Percentiles rank a stretch among this genome's conserved stretches.
Conservation (phyloP, 1,284 basidiomycete species). For the Cystobasidium sp. region DNA sequence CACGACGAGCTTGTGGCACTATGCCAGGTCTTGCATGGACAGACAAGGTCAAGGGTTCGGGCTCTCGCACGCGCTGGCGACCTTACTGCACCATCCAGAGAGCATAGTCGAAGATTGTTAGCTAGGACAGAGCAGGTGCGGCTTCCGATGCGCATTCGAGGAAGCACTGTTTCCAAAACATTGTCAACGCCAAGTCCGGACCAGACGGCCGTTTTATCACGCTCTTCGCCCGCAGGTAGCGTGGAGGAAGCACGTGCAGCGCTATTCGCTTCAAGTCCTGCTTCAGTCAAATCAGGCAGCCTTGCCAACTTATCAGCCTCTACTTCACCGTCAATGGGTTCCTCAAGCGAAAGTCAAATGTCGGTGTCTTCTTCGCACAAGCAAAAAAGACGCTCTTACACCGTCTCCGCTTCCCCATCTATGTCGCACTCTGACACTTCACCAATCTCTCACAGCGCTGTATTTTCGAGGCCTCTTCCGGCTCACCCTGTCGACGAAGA, state of each 20-base stretch:
- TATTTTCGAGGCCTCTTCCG: not conserved
- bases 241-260: not conserved
- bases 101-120: not conserved
- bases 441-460: not conserved
- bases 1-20: not conserved
- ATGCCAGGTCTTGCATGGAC: slow-evolving; percentile 2
- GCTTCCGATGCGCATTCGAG: not conserved
- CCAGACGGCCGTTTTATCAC: not conserved
- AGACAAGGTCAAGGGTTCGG: slow-evolving; percentile 12
- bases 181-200: slow-evolving; percentile 10
- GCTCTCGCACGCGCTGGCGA: slow-evolving; percentile 10
- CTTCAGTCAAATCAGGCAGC: slow-evolving; percentile 2
- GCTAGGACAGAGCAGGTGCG: slow-evolving; percentile 18
- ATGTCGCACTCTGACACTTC: not conserved
- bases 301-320: slow-evolving; percentile 1
- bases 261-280: slow-evolving; percentile 25
- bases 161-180: slow-evolving; percentile 13
- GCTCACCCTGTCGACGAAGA: not conserved
- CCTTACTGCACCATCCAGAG: not conserved
- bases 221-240: not conserved
- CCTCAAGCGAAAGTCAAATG: slow-evolving; percentile 2
- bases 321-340: not conserved
- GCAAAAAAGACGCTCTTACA: slow-evolving; percentile 26
- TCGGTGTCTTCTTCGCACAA: not conserved
- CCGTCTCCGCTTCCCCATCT: slow-evolving; percentile 17